Evolutionary conservation across 2,329 filamentous ascomycete species (phyloP), one percentile per base, ranked within the genome.

Genomic region (Pleurostoma richardsiae): DNA sequence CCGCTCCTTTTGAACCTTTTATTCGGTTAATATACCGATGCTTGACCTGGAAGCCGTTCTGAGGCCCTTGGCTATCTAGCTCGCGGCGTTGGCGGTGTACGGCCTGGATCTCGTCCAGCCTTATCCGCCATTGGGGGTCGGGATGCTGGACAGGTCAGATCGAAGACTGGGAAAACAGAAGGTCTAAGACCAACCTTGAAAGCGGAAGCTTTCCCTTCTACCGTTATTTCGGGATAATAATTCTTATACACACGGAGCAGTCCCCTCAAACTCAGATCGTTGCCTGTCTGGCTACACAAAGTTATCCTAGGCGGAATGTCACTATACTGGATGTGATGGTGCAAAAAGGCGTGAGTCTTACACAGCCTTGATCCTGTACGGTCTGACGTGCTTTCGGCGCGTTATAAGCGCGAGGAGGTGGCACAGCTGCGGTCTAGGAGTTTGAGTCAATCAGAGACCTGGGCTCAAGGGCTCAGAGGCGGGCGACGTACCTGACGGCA

Each of bases 181-280:
- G 10, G 28, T 36, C 28, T 4, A n/a, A 6, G n/a, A 26, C 55
- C 33, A 60, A 79, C 77, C 63, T 80, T 83, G 62, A 85, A 85
- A 1, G 80, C 73, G 4, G 79, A 77, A 1, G 81, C 80, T 49
- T 77, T 76, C 36, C 80, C 80, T 4, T 85, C 87, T 10, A 92
- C 78, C 49, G 95, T 88, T 46, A 95, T 88, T 61, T 95, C 89
- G 0, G 90, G 89, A 58, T 92, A 95, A 64, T 92, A 95, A 61
- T 92, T 89, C 61, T 94, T 94, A 70, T 85, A 95, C n/a, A 92
- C 82, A 46, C 86, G 80, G 43, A 95, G 70, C 19, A 95, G 72
- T 3, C 87, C 87, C 36, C 86, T 75, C 33, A 95, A 70, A 44
- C 83, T 78, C 42, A 85, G 85, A 47, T 95, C 90, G 57, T 87